phyloP scores from a whole-genome alignment of 2,329 filamentous ascomycete genomes.

The Epichloe gansuensis region DNA sequence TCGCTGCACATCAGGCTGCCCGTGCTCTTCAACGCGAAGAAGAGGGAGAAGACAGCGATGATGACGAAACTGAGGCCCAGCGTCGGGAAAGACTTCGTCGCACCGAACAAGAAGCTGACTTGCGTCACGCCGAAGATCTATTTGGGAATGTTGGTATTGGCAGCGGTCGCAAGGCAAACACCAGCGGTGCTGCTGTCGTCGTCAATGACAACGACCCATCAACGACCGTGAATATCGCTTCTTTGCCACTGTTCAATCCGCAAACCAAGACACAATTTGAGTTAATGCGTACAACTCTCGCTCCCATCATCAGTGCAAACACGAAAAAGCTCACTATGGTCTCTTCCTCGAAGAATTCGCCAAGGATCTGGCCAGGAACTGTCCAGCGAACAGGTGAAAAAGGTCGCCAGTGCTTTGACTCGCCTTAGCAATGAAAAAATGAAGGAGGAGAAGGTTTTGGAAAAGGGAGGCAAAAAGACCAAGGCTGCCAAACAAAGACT shows the following conservation, averaged over 20 bases:
- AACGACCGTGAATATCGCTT: constrained; percentile 68
- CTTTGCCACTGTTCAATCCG: constrained; percentile 79
- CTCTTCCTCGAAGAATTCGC: constrained; percentile 85
- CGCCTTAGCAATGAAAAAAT: constrained; percentile 93
- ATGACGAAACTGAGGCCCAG: constrained; percentile 61
- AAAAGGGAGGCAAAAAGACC: constrained; percentile 91
- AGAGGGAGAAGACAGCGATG: constrained; percentile 44
- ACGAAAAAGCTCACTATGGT: constrained; percentile 80
- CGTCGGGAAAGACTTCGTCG: constrained; percentile 62
- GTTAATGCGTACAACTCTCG: constrained; percentile 63
- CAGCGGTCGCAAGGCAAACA: constrained; percentile 54
- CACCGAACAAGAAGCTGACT: constrained; percentile 77
- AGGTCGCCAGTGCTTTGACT: constrained; percentile 79
- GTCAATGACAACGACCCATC: constrained; percentile 61
- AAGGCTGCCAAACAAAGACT: constrained; percentile 92
- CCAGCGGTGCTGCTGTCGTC: constrained; percentile 52
- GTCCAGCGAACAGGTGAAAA: constrained; percentile 91
- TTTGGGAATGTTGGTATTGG: constrained; percentile 65
- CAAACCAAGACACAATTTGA: constrained; percentile 78
- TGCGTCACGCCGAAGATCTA: constrained; percentile 81
- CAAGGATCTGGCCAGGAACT: constrained; percentile 82
- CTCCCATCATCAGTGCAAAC: constrained; percentile 63
- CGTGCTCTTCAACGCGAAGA: constrained; percentile 40
- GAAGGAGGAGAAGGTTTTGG: constrained; percentile 91
- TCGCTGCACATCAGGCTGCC: constrained; percentile 63